Evolutionary conservation across 148 eudicot species (phyloP), one percentile per base, ranked within the genome.

Genomic region (Linanthus parryae): DNA sequence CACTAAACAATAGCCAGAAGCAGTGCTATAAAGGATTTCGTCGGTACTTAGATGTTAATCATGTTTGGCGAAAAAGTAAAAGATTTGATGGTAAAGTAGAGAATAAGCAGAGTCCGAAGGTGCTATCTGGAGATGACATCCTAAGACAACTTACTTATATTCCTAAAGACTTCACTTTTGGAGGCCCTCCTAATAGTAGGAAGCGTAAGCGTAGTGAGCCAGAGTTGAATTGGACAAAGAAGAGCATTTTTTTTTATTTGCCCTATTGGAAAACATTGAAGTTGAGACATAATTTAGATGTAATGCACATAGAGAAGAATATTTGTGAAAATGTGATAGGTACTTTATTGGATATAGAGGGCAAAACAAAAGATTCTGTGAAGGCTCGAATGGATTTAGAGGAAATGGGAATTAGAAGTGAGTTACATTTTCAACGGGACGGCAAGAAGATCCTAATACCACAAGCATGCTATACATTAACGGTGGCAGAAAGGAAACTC

Each of bases 271-370:
- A n/a, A 37, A 37, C 41, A 2, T 18, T 37, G 2, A 37, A 37
- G 16, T 1, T 37, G 8, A 15, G 41, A 2, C 41, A 65, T n/a
- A 59, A n/a, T n/a, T n/a, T n/a, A n/a, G n/a, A n/a, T n/a, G n/a
- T n/a, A n/a, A n/a, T n/a, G n/a, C n/a, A n/a, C 43, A 61, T 54
- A 17, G 54, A 45, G 18, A 60, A 67, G 3, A 52, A 62, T 28
- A 34, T 69, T 2, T 52, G 55, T 23, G 73, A 69, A 2, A 52
- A 43, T 70, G 8, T 22, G 44, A 27, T 15, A 36, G 2, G n/a
- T n/a, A n/a, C n/a, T n/a, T n/a, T n/a, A n/a, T n/a, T n/a, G n/a
- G n/a, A n/a, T n/a, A n/a, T n/a, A n/a, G n/a, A n/a, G n/a, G n/a
- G n/a, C n/a, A n/a, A n/a, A n/a, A n/a, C n/a, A n/a, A n/a, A n/a